Percentiles rank a stretch among this genome's conserved stretches.
phyloP scores from a whole-genome alignment of 139 green algal genomes.

The Ettlia oleoabundans region DNA sequence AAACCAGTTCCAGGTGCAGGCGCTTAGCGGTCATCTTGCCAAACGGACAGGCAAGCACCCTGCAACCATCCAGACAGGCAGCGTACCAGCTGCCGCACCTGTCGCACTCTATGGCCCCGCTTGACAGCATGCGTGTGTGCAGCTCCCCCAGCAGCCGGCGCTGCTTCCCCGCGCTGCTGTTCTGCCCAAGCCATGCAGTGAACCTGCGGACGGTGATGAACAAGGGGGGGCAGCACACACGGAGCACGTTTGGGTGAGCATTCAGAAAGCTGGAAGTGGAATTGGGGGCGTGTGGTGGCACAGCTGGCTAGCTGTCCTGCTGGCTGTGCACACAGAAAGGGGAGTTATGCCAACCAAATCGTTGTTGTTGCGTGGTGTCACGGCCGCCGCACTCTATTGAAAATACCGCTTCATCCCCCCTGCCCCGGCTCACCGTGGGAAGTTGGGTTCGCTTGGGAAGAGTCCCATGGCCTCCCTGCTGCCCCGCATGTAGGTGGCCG shows the following conservation, averaged over 20 bases:
- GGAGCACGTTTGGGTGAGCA: no score
- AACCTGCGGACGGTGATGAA: no score
- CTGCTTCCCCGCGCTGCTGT: slow-evolving; percentile 88
- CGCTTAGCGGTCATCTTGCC: no score
- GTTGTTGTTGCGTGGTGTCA: no score
- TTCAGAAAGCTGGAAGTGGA: no score
- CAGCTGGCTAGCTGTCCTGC: no score
- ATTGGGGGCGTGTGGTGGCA: no score
- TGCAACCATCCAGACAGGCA: background rate
- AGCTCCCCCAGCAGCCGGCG: slow-evolving; percentile 88
- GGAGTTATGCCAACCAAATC: no score
- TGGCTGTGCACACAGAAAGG: no score
- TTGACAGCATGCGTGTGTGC: slow-evolving; percentile 79
- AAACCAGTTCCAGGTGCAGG: no score
- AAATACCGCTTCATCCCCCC: background rate
- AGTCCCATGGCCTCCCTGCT: slow-evolving; percentile 72
- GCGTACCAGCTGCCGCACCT: background rate
- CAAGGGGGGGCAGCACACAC: no score
- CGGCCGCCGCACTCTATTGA: slow-evolving; percentile 62
- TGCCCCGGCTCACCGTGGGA: slow-evolving; percentile 62
- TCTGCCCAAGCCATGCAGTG: slow-evolving; percentile 92
- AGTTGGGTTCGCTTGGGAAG: slow-evolving; percentile 74
- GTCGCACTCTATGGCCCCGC: slow-evolving; percentile 46
- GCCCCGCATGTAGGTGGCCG: slow-evolving; percentile 81
- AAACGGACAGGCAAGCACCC: background rate